Conservation (phyloP, 345 rosid species). For the Brassica incana region DNA sequence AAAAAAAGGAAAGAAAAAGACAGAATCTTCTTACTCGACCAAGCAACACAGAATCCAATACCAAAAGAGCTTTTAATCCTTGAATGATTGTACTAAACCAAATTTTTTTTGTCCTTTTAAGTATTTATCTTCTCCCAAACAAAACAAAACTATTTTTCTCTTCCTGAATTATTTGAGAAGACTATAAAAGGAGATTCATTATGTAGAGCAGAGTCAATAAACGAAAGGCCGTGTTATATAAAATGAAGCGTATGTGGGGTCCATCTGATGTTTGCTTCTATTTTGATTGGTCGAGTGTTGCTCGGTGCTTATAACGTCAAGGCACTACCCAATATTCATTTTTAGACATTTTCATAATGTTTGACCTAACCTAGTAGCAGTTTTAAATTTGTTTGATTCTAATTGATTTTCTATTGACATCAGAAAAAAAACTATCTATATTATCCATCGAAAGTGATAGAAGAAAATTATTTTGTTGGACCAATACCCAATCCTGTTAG, state of each 20-base stretch:
- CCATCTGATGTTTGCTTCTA: not conserved
- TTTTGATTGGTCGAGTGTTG: conserved; percentile 22
- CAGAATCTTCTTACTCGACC: conserved; percentile 37
- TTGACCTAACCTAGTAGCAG: conserved; percentile 18
- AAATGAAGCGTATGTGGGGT: not conserved
- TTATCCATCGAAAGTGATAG: not conserved
- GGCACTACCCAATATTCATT: not conserved
- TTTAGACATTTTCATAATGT: not conserved
- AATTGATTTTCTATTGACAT: not conserved
- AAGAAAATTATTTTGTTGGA: not conserved
- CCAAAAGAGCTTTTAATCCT: conserved; percentile 8
- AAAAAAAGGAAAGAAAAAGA: not conserved
- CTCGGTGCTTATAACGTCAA: conserved; percentile 25
- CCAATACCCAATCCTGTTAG: not conserved
- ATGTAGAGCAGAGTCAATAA: not conserved
- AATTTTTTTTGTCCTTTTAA: not conserved
- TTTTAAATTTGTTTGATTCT: not conserved
- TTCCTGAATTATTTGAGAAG: not conserved
- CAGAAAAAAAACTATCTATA: not conserved
- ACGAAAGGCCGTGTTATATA: not conserved
- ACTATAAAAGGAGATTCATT: not conserved
- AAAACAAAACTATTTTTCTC: not conserved
- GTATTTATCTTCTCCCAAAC: conserved; percentile 9
- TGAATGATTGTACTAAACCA: conserved; percentile 28
- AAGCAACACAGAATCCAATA: conserved; percentile 33